phyloP scores from a whole-genome alignment of 257 asterid species.

The Rhazya stricta region DNA sequence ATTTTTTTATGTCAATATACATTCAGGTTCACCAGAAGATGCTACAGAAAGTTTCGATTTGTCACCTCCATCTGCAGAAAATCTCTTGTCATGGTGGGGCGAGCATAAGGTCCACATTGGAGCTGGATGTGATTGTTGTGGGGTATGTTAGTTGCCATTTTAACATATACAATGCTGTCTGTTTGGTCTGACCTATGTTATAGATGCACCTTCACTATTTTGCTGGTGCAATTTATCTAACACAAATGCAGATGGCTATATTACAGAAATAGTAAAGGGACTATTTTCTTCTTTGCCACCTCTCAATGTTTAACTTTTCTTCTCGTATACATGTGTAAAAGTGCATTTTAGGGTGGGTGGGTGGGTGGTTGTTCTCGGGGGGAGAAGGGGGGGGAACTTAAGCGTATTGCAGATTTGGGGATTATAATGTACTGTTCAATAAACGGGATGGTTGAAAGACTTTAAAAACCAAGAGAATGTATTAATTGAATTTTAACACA shows the following conservation, averaged over 20 bases:
- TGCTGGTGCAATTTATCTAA: background rate
- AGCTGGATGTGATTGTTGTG: slow-evolving; percentile 61
- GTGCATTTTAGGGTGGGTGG: background rate
- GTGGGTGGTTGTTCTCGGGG: no score
- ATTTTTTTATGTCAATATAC: background rate
- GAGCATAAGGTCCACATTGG: slow-evolving; percentile 34
- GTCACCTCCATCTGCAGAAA: slow-evolving; percentile 28
- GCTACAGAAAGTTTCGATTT: slow-evolving; percentile 14
- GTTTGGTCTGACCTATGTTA: background rate
- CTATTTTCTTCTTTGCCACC: background rate
- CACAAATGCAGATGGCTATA: background rate
- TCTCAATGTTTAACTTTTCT: background rate
- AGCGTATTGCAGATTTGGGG: background rate
- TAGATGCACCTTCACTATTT: background rate
- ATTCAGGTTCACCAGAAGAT: slow-evolving; percentile 9
- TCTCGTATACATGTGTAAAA: background rate
- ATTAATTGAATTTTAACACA: background rate
- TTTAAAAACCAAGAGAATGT: background rate
- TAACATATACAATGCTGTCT: background rate
- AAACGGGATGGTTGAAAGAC: background rate
- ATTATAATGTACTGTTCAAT: background rate
- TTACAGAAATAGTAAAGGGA: background rate
- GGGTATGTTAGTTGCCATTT: slow-evolving; percentile 38
- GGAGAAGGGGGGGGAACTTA: background rate
- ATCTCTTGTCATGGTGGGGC: slow-evolving; percentile 32